Evolutionary conservation across 192 early-diverging fungal species (phyloP), one percentile per base, ranked within the genome.

Genomic region (Jimgerdemannia flammicorona): DNA sequence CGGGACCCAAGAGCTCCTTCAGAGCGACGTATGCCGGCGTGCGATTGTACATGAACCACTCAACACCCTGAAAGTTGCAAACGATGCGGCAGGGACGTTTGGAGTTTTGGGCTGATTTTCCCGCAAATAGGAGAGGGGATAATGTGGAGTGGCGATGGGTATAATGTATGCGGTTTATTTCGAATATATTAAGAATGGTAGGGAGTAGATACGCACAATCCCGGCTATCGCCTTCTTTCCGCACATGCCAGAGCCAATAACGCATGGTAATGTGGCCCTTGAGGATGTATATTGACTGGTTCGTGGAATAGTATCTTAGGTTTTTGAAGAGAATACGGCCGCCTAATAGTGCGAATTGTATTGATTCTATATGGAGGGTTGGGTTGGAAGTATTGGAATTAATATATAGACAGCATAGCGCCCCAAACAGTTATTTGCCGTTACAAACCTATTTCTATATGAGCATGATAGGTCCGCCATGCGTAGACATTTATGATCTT

Each of bases 21-120:
- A 93, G 74, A 11, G 78, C 74, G 54, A 92, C 88, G 73, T 94
- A 95, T 2, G 90, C 91, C 2, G 90, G 83, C 42, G 89, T 84
- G 69, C 92, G 84, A 69, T 95, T 95, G 83, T 94, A 95, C 66
- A 92, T 88, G 78, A 94, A 94, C 86, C 89, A 91, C 72, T 95
- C 94, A 4, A 94, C 75, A 3, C 94, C 94, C 40, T 94, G 89
- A 6, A 95, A 71, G 29, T 88, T 83, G 72, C 91, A 85, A 54
- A 80, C 82, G 66, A 95, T 84, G 18, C 92, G 83, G 70, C 89
- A 91, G n/a, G 85, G 81, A 18, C 76, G 43, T 14, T 74, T 59
- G 2, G 54, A 69, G 29, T 76, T 75, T 67, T 77, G 69, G 67
- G 18, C 67, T 68, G 40, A 20, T 29, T 29, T 29, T 29, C 29